phyloP scores from a whole-genome alignment of 495 filamentous ascomycete species.

The Pseudevernia furfuracea region DNA sequence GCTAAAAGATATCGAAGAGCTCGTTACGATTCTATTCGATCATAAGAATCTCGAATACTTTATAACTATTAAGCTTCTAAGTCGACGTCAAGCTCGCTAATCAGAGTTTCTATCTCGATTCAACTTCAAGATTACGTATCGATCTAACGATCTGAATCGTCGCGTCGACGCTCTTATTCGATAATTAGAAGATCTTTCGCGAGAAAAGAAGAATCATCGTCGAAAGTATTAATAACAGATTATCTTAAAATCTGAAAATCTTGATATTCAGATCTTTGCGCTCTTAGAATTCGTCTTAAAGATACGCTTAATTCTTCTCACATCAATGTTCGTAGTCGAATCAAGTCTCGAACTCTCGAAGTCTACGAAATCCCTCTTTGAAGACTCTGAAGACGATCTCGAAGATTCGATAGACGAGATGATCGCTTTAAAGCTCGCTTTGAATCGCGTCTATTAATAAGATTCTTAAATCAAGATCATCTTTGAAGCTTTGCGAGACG shows the following conservation, averaged over 20 bases:
- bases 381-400: too few species aligned
- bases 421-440: too few species aligned
- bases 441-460: too few species aligned
- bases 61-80: slow-evolving; percentile 27
- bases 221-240: slow-evolving; percentile 4
- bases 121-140: slow-evolving; percentile 30
- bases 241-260: neutral
- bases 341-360: too few species aligned
- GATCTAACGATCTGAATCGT: slow-evolving; percentile 16
- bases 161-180: slow-evolving; percentile 12
- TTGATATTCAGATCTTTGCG: too few species aligned
- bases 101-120: slow-evolving; percentile 27
- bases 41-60: slow-evolving; percentile 29
- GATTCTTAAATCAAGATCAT: too few species aligned
- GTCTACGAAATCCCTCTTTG: too few species aligned
- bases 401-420: too few species aligned
- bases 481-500: too few species aligned
- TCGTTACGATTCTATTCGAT: slow-evolving; percentile 20
- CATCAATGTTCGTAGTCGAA: too few species aligned
- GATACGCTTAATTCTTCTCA: too few species aligned
- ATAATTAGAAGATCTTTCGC: slow-evolving; percentile 1
- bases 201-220: neutral
- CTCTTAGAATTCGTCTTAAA: too few species aligned
- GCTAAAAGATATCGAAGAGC: slow-evolving; percentile 7
- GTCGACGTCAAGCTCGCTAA: slow-evolving; percentile 24